Conservation (phyloP, 2,329 filamentous ascomycete genomes). For the Colletotrichum incanum region DNA sequence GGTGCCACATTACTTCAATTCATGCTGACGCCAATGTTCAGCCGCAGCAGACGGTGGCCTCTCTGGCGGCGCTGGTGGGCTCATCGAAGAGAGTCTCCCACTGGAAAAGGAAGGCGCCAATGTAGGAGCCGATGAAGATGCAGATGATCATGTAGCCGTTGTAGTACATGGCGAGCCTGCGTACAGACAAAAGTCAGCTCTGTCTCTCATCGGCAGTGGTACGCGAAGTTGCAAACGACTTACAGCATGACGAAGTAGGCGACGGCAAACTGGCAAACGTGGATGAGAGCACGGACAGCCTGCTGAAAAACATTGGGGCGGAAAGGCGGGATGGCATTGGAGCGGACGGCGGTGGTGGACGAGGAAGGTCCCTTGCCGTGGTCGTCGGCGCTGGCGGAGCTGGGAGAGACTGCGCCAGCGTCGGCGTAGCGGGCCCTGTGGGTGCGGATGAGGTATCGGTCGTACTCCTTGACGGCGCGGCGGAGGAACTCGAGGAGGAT, state of each 20-base stretch:
- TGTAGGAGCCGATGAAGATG: conserved; percentile 82
- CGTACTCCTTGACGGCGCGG: conserved; percentile 80
- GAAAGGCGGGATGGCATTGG: conserved; percentile 53
- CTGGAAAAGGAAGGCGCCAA: conserved; percentile 81
- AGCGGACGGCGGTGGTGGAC: not conserved
- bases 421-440: conserved; percentile 51
- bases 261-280: conserved; percentile 80
- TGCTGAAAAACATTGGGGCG: conserved; percentile 78
- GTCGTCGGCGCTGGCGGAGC: conserved; percentile 26
- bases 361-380: conserved; percentile 13
- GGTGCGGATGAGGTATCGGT: conserved; percentile 74
- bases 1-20: too few relatives aligned
- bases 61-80: conserved; percentile 54
- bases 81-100: conserved; percentile 71
- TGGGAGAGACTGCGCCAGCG: conserved; percentile 39
- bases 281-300: conserved; percentile 75
- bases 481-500: conserved; percentile 81
- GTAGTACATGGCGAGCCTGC: conserved; percentile 71
- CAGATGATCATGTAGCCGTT: conserved; percentile 85
- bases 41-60: conserved; percentile 60
- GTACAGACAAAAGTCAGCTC: conserved; percentile 14
- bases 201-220: not conserved
- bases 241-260: conserved; percentile 85
- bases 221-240: conserved; percentile 36
- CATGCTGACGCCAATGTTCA: conserved; percentile 42